Evolutionary conservation across 352 stramenopile genomes (phyloP).

Genomic region (Globisporangium orthogonon): DNA sequence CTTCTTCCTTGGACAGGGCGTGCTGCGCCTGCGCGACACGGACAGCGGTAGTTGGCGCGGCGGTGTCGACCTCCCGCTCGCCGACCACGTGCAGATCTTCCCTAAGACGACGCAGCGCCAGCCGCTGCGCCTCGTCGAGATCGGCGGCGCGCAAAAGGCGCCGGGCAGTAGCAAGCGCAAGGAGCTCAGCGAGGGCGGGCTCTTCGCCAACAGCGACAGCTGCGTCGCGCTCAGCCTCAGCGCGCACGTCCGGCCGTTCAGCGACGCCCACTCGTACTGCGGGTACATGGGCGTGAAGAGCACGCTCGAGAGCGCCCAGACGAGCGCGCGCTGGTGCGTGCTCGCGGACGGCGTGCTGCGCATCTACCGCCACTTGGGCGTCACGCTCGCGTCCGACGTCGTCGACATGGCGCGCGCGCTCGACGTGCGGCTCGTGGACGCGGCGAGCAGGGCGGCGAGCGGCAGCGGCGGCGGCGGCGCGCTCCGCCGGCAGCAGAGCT

Average conservation of each 20-base stretch:
- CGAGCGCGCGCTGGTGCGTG: slow-evolving; percentile 65
- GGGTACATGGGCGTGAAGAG: slow-evolving; percentile 65
- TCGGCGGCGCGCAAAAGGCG: slow-evolving; percentile 3
- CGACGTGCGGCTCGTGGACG: slow-evolving; percentile 34
- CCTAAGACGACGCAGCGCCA: slow-evolving; percentile 57
- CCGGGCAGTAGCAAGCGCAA: not conserved
- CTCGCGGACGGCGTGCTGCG: slow-evolving; percentile 51
- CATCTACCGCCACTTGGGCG: slow-evolving; percentile 70
- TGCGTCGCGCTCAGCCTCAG: slow-evolving; percentile 25
- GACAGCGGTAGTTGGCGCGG: slow-evolving; percentile 34
- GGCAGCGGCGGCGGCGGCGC: slow-evolving; percentile 2
- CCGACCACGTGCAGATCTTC: slow-evolving; percentile 44
- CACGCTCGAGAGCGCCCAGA: slow-evolving; percentile 52
- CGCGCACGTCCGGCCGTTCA: slow-evolving; percentile 39
- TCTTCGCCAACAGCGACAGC: slow-evolving; percentile 10
- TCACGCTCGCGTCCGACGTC: slow-evolving; percentile 54
- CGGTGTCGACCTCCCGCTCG: slow-evolving; percentile 36
- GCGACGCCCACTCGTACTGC: slow-evolving; percentile 45
- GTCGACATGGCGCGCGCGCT: slow-evolving; percentile 49
- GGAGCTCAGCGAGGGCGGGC: not conserved
- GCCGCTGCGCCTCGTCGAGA: slow-evolving; percentile 29
- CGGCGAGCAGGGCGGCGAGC: slow-evolving; percentile 12
- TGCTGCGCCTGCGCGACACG: slow-evolving; percentile 40
- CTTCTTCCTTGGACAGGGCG: slow-evolving; percentile 60
- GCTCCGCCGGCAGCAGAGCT: slow-evolving; percentile 21